A percentile compares a stretch with the other conserved stretches of the same genome.
Conservation (phyloP, 305 asterid species). For the Solanum hybrid region DNA sequence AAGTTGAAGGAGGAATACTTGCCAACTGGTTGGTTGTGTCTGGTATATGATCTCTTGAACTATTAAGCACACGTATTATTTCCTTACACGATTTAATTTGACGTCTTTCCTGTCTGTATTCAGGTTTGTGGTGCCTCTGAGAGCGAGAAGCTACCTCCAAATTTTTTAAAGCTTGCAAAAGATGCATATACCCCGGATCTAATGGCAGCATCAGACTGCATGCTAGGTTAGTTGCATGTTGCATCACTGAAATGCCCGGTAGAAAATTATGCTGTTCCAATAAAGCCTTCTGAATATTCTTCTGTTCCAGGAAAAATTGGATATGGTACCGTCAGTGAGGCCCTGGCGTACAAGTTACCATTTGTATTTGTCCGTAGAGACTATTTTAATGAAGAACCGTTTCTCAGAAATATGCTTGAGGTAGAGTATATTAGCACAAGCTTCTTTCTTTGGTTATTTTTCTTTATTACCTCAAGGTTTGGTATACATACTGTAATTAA, state of each 20-base stretch:
- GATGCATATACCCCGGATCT: slow-evolving; percentile 90
- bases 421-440: slow-evolving; percentile 25
- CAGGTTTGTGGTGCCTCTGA: slow-evolving; percentile 99
- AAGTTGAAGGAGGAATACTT: slow-evolving; percentile 83
- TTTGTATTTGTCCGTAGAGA: slow-evolving; percentile 97
- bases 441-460: neutral
- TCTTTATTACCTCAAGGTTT: neutral
- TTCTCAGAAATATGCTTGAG: slow-evolving; percentile 99
- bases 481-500: neutral
- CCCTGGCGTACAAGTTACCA: slow-evolving; percentile 89
- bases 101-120: slow-evolving; percentile 6
- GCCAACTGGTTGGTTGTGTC: slow-evolving; percentile 94
- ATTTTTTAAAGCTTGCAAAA: slow-evolving; percentile 78
- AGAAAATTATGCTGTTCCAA: slow-evolving; percentile 3
- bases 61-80: neutral
- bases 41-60: slow-evolving; percentile 50
- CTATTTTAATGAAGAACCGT: slow-evolving; percentile 96
- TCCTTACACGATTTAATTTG: neutral
- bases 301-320: slow-evolving; percentile 85
- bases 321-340: slow-evolving; percentile 97
- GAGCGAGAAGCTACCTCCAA: slow-evolving; percentile 68
- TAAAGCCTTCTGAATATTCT: neutral
- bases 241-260: slow-evolving; percentile 1
- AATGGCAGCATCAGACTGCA: slow-evolving; percentile 98
- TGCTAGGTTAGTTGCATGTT: slow-evolving; percentile 77